A percentile compares a stretch with the other conserved stretches of the same genome.
These are phyloP conservation scores for Mortierella polycephala DNA, from an alignment of 371 early-diverging fungal genomes.

Conservation along the genomic window DNA sequence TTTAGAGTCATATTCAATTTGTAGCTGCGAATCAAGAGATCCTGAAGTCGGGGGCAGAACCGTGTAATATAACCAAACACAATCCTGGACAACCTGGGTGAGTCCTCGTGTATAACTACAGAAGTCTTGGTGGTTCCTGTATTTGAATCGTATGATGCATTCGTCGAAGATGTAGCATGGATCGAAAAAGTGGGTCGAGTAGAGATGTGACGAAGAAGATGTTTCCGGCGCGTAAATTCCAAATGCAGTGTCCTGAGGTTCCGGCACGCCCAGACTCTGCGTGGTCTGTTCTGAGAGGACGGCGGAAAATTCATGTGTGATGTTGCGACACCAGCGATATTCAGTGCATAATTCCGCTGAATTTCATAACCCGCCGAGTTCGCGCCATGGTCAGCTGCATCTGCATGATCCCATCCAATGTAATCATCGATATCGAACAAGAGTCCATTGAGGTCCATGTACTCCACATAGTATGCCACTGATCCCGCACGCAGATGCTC, in stretches of 20 bases:
- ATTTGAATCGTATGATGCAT: not conserved
- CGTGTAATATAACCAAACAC: conserved; percentile 32
- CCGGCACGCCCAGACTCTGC: conserved; percentile 33
- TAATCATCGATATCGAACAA: not conserved
- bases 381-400: not conserved
- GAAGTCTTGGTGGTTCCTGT: not conserved
- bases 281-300: not conserved
- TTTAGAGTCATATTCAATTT: conserved; percentile 25
- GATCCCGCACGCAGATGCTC: conserved; percentile 29
- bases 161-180: not conserved
- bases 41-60: conserved; percentile 22
- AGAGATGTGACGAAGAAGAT: not conserved
- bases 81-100: conserved; percentile 23
- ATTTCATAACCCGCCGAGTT: too few relatives aligned
- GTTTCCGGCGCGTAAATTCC: conserved; percentile 20
- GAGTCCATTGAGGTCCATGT: conserved; percentile 31
- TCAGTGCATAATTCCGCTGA: too few relatives aligned
- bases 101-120: conserved; percentile 8
- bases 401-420: not conserved
- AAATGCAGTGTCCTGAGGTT: conserved; percentile 33
- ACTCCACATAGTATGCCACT: conserved; percentile 24
- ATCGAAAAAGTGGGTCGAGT: not conserved
- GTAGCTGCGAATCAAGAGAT: conserved; percentile 18
- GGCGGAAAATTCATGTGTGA: not conserved
- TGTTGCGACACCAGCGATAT: too few relatives aligned